These are phyloP conservation scores for Corchorus capsularis DNA, from an alignment of 345 rosid genomes.

Conservation along the genomic window DNA sequence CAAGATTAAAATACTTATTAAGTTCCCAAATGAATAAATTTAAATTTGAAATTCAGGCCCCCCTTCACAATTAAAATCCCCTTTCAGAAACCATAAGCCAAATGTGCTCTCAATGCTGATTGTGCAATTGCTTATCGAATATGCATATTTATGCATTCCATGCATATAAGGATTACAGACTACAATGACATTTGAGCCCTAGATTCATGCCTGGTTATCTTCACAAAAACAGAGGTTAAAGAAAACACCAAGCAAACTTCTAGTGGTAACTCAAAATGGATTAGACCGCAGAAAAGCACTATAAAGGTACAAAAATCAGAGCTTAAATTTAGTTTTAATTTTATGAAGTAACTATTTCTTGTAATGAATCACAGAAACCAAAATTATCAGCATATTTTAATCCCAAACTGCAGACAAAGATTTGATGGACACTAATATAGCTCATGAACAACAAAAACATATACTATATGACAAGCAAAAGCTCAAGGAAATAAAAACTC, in stretches of 20 bases:
- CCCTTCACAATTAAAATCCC: background rate
- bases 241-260: background rate
- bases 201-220: background rate
- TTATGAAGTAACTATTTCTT: background rate
- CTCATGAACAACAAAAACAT: slow-evolving; percentile 11
- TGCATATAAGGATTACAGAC: background rate
- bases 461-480: background rate
- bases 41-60: background rate
- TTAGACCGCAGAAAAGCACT: background rate
- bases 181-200: background rate
- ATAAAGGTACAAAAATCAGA: background rate
- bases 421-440: background rate
- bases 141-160: no score
- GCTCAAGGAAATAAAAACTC: background rate
- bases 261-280: background rate
- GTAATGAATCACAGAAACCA: background rate
- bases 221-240: slow-evolving; percentile 3
- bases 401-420: background rate
- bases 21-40: background rate
- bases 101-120: background rate
- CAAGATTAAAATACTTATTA: background rate
- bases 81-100: background rate
- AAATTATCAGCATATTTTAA: background rate
- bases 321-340: background rate
- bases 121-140: background rate